Percentiles rank a stretch among this genome's conserved stretches.
phyloP scores from a whole-genome alignment of 768 basidiomycete species.

The Macrolepiota fuliginosa region DNA sequence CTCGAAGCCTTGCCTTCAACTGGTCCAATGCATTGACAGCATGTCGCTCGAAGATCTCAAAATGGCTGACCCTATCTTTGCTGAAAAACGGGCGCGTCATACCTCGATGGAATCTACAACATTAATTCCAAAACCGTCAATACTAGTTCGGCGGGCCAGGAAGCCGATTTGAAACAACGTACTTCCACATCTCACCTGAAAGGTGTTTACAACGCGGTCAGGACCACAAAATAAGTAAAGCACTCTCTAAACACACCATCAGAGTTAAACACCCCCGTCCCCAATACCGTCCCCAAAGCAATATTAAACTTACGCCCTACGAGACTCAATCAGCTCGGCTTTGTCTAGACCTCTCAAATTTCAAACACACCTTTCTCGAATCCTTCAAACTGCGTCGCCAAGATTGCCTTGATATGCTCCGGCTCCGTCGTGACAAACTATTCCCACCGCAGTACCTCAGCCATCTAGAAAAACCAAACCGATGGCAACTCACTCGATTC shows the following conservation, averaged over 20 bases:
- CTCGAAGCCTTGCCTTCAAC: constrained; percentile 44
- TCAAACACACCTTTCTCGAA: constrained; percentile 49
- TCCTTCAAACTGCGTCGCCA: constrained; percentile 56
- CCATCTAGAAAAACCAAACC: not conserved
- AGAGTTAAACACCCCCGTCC: constrained; percentile 53
- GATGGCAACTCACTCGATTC: not conserved
- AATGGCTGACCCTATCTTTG: constrained; percentile 54
- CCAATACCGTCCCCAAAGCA: constrained; percentile 49
- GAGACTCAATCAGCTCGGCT: not conserved
- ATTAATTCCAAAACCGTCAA: not conserved
- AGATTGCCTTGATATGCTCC: constrained; percentile 55
- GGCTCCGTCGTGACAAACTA: constrained; percentile 49
- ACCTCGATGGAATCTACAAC: constrained; percentile 52
- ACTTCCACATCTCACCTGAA: constrained; percentile 33
- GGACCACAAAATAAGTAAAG: not conserved
- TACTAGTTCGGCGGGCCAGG: not conserved
- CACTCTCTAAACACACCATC: not conserved
- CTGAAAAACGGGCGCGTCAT: constrained; percentile 66
- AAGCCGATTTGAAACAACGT: constrained; percentile 4
- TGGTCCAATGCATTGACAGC: constrained; percentile 39
- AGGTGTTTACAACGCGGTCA: not conserved
- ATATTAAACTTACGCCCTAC: constrained; percentile 39
- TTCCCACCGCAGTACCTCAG: constrained; percentile 33
- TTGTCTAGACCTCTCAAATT: not conserved
- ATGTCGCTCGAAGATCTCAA: constrained; percentile 58